Conservation (phyloP, 768 basidiomycete genomes). For the Clavaria fumosa region DNA sequence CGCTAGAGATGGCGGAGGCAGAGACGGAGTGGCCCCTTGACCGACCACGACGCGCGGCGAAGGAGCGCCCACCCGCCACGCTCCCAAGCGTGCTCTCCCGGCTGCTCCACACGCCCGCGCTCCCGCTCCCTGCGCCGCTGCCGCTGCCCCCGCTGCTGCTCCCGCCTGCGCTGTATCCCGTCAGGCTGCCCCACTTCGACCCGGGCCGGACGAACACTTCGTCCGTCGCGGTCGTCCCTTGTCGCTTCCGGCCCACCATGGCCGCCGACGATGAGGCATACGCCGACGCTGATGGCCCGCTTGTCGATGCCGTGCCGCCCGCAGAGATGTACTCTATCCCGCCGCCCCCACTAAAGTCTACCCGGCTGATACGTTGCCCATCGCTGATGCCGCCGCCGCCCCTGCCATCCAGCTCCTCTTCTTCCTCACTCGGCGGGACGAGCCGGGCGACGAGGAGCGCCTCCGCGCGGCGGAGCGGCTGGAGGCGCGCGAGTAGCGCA, state of each 20-base stretch:
- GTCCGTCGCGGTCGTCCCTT: conserved; percentile 12
- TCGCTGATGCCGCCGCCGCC: conserved; percentile 11
- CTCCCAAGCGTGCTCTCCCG: too few species aligned
- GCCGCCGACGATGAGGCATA: too few species aligned
- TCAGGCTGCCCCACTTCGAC: conserved; percentile 48
- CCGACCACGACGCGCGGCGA: conserved; percentile 23
- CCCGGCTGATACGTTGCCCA: conserved; percentile 8
- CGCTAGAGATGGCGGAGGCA: too few species aligned
- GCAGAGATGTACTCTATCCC: neutral
- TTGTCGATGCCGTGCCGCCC: neutral
- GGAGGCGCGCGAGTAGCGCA: conserved; percentile 43
- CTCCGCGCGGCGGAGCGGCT: conserved; percentile 57
- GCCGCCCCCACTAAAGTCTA: neutral
- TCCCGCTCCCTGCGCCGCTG: too few species aligned
- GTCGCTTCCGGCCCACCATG: too few species aligned
- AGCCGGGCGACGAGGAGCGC: conserved; percentile 53
- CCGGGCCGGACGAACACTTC: conserved; percentile 55
- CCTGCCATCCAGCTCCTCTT: conserved; percentile 25
- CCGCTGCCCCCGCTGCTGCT: too few species aligned
- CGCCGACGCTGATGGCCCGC: too few species aligned
- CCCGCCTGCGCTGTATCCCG: too few species aligned
- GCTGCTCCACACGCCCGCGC: too few species aligned
- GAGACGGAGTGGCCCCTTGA: too few species aligned
- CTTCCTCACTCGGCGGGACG: conserved; percentile 46
- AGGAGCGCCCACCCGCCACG: conserved; percentile 42